Percentiles rank a stretch among this genome's conserved stretches.
These are phyloP conservation scores for Penicillium bovifimosum DNA, from an alignment of 495 filamentous ascomycete genomes.

Conservation along the genomic window DNA sequence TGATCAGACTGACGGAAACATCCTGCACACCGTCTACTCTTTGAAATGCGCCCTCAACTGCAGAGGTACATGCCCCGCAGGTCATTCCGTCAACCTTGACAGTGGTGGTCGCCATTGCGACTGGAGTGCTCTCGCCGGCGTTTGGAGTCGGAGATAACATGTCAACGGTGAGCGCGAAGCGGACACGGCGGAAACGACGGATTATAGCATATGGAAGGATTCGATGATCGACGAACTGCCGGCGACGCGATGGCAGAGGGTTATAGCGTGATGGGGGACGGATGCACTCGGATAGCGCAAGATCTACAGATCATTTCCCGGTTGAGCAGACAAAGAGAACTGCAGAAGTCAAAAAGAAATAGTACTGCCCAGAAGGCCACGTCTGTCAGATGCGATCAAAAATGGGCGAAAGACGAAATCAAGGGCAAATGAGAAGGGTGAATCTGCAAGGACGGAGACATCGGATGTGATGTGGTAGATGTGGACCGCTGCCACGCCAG, in stretches of 20 bases:
- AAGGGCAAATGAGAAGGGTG: slow-evolving; percentile 7
- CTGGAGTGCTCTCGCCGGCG: slow-evolving; percentile 15
- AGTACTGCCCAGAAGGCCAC: slow-evolving; percentile 8
- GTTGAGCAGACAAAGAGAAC: slow-evolving; percentile 11
- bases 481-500: slow-evolving; percentile 17
- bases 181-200: slow-evolving; percentile 4
- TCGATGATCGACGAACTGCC: not conserved
- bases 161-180: slow-evolving; percentile 12
- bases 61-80: slow-evolving; percentile 84
- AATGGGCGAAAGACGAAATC: not conserved
- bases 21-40: slow-evolving; percentile 69
- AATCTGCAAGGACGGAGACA: slow-evolving; percentile 9
- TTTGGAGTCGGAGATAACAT: slow-evolving; percentile 18
- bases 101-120: slow-evolving; percentile 79
- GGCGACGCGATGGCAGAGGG: slow-evolving; percentile 9
- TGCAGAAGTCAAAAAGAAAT: not conserved
- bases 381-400: slow-evolving; percentile 8
- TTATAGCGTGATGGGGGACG: slow-evolving; percentile 16
- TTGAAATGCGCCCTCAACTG: slow-evolving; percentile 80
- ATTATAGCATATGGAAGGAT: slow-evolving; percentile 28
- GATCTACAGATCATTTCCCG: slow-evolving; percentile 22
- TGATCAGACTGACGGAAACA: slow-evolving; percentile 86
- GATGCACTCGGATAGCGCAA: slow-evolving; percentile 23
- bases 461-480: slow-evolving; percentile 8
- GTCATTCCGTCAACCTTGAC: slow-evolving; percentile 90